phyloP scores from a whole-genome alignment of 148 eudicot species.

The Nepenthes gracilis region DNA sequence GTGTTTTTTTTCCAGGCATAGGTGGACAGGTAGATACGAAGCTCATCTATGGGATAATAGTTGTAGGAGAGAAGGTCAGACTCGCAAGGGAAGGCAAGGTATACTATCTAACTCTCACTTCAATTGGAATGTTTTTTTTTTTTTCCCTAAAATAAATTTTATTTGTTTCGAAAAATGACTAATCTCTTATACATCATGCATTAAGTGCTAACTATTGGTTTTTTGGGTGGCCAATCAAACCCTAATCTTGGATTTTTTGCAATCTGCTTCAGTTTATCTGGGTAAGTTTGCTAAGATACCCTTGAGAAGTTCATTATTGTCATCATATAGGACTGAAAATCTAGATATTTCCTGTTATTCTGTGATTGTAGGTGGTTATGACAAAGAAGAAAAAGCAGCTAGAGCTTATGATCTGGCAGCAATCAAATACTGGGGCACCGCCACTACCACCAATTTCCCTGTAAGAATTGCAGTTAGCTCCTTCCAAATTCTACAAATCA shows the following conservation, averaged over 20 bases:
- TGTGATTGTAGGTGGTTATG: constrained; percentile 46
- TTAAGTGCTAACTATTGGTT: not conserved
- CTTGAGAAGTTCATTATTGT: too few relatives aligned
- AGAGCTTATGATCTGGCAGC: constrained; percentile 67
- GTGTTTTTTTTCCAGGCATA: constrained; percentile 23
- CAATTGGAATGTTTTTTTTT: too few relatives aligned
- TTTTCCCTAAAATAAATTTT: not conserved
- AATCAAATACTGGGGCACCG: constrained; percentile 58
- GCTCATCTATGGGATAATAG: constrained; percentile 72
- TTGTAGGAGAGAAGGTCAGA: constrained; percentile 68
- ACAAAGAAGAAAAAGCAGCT: constrained; percentile 67
- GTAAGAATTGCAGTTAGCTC: not conserved
- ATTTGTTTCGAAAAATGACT: not conserved
- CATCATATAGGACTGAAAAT: too few relatives aligned
- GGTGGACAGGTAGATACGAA: constrained; percentile 76
- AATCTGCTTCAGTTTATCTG: constrained; percentile 40
- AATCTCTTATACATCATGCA: not conserved
- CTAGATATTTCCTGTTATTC: too few relatives aligned
- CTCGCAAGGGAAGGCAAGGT: constrained; percentile 74
- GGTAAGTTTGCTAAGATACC: constrained; percentile 22
- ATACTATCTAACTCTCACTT: not conserved
- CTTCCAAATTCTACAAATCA: not conserved
- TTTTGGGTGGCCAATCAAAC: not conserved
- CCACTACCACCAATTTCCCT: constrained; percentile 30
- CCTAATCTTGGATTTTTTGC: not conserved